These are phyloP conservation scores for Candida morakotiae DNA, from an alignment of 805 yeast genomes.

Conservation along the genomic window DNA sequence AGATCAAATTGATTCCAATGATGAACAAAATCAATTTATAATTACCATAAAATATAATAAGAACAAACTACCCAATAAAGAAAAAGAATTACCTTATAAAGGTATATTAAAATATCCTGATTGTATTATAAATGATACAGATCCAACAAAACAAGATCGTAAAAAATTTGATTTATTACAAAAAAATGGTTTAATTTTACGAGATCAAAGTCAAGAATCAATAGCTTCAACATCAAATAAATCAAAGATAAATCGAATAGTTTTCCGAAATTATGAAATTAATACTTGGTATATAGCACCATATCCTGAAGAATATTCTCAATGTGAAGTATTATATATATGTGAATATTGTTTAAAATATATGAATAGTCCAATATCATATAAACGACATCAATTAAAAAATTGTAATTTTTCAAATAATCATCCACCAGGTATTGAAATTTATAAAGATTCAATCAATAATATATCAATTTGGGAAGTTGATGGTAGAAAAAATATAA, in stretches of 20 bases:
- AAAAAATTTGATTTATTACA: conserved; percentile 41
- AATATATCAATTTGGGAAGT: conserved; percentile 41
- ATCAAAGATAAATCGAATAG: conserved; percentile 55
- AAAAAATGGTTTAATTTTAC: conserved; percentile 35
- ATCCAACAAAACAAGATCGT: conserved; percentile 54
- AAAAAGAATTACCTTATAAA: conserved; percentile 56
- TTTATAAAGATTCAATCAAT: conserved; percentile 30
- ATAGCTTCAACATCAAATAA: conserved; percentile 10
- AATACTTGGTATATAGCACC: conserved; percentile 94
- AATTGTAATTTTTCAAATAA: conserved; percentile 50
- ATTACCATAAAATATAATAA: conserved; percentile 4
- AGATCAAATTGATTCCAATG: neutral
- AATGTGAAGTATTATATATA: conserved; percentile 57
- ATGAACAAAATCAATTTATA: neutral
- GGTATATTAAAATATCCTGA: conserved; percentile 60
- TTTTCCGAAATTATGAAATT: conserved; percentile 68
- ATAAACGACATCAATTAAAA: conserved; percentile 68
- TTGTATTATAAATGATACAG: conserved; percentile 56
- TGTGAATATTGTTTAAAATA: conserved; percentile 86
- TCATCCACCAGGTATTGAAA: conserved; percentile 61
- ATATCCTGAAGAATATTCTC: conserved; percentile 81
- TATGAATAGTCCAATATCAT: conserved; percentile 62
- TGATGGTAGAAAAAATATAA: conserved; percentile 80
- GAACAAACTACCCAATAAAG: neutral
- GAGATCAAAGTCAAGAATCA: conserved; percentile 6